phyloP scores from a whole-genome alignment of 805 yeast species.

The Zygosaccharomyces pseudorouxii region DNA sequence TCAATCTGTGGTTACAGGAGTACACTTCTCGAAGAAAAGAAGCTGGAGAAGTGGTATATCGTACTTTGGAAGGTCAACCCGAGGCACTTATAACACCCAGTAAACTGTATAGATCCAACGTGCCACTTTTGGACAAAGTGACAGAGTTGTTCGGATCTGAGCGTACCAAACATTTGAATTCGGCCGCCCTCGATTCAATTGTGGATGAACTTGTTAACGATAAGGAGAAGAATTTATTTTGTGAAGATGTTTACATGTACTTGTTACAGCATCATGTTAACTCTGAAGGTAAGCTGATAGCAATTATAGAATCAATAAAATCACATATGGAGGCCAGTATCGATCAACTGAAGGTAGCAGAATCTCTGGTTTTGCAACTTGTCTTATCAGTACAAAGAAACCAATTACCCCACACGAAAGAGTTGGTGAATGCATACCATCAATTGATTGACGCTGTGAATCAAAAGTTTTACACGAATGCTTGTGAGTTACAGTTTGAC shows the following conservation, averaged over 20 bases:
- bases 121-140: constrained; percentile 11
- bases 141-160: constrained; percentile 10
- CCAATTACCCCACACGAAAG: constrained; percentile 1
- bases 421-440: constrained; percentile 7
- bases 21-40: constrained; percentile 4
- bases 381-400: constrained; percentile 12
- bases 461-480: constrained; percentile 13
- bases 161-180: constrained; percentile 8
- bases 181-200: constrained; percentile 10
- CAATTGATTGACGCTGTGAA: constrained; percentile 12
- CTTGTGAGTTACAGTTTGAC: constrained; percentile 12
- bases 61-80: constrained; percentile 5
- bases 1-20: constrained; percentile 21
- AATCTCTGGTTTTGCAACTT: constrained; percentile 16
- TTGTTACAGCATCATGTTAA: constrained; percentile 23
- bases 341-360: constrained; percentile 20
- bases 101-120: constrained; percentile 8
- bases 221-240: constrained; percentile 23
- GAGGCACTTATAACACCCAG: constrained; percentile 13
- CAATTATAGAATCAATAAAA: constrained; percentile 18
- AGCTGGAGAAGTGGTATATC: background rate
- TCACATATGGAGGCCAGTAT: constrained; percentile 18
- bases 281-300: constrained; percentile 11
- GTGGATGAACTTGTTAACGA: constrained; percentile 10
- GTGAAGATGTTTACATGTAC: constrained; percentile 34